Conservation (phyloP, 2,329 filamentous ascomycete genomes). For the Cryphonectria radicalis region DNA sequence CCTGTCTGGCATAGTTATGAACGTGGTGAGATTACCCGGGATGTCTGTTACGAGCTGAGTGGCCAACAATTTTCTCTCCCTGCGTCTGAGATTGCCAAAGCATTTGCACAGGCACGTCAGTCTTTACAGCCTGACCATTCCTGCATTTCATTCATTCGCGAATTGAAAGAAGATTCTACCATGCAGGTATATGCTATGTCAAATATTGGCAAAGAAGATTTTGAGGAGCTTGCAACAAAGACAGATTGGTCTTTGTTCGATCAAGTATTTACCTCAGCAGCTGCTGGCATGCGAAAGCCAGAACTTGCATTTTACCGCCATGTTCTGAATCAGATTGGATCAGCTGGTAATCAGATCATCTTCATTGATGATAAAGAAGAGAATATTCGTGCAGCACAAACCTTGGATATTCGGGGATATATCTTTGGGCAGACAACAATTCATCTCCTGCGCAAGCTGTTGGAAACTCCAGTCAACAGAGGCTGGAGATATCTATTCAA, state of each 20-base stretch:
- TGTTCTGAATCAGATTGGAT: constrained; percentile 35
- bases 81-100: constrained; percentile 35
- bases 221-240: constrained; percentile 33
- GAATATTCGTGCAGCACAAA: neutral
- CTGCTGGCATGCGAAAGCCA: constrained; percentile 42
- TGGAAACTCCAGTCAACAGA: neutral
- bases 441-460: neutral
- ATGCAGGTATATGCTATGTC: constrained; percentile 39
- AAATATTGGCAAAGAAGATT: constrained; percentile 39
- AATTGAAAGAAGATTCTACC: constrained; percentile 28
- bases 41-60: constrained; percentile 27
- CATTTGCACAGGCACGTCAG: constrained; percentile 36
- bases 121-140: constrained; percentile 35
- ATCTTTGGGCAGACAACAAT: neutral
- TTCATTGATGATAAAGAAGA: constrained; percentile 1
- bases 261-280: constrained; percentile 40
- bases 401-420: neutral
- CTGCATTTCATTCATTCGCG: neutral
- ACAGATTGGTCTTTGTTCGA: constrained; percentile 42
- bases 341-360: neutral
- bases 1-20: neutral
- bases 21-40: neutral
- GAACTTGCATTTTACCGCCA: constrained; percentile 39
- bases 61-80: constrained; percentile 34
- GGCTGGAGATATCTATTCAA: neutral